Base-by-base conservation (phyloP, 2,329 filamentous ascomycete species). In the Botrytis cinerea region DNA sequence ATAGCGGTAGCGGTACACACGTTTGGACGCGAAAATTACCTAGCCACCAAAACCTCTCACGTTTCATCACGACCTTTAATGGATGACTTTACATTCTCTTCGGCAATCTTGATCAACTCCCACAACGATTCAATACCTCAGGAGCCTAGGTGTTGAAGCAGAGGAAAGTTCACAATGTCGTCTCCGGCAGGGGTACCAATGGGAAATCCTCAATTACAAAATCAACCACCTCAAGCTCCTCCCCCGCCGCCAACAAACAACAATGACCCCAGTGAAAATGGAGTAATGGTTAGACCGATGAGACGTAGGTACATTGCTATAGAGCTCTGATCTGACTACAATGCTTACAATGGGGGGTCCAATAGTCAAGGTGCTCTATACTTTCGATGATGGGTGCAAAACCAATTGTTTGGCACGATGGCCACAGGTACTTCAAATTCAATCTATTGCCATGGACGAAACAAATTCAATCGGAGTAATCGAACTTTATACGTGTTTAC, bases 321-420 rank as follows among this genome's bases (percentile, higher is more conserved):
- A 62, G 68, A 54, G n/a, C 40, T 57, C 66, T 25, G 66, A 43
- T 32, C 12, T 57, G 35, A 40, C 35, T 38, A 57, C 18, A 70
- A 61, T 75, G 73, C 76, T 80, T 75, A 80, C 68, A 46, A 32
- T 48, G 40, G 74, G 74, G 45, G 32, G 38, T 62, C 69, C 60
- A 76, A 76, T 82, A 97, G 95, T 98, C 83, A 98, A 98, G 87
- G 92, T 98, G 68, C 91, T 97, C 75, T 99, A 98, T 84, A 97
- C 94, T 46, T 98, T 98, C 84, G 95, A 98, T 82, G 91, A 91
- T 80, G 91, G 95, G 77, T 92, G 90, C 84, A 94, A 94, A 83
- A 91, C 94, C 76, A 95, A 95, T 81, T 98, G 94, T 83, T 87
- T 99, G 68, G 95, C 95, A 74, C 89, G 95, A 79, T 92, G 93